Evolutionary conservation across 306 rosid species (phyloP).

Genomic region (Dalbergia oliveri): DNA sequence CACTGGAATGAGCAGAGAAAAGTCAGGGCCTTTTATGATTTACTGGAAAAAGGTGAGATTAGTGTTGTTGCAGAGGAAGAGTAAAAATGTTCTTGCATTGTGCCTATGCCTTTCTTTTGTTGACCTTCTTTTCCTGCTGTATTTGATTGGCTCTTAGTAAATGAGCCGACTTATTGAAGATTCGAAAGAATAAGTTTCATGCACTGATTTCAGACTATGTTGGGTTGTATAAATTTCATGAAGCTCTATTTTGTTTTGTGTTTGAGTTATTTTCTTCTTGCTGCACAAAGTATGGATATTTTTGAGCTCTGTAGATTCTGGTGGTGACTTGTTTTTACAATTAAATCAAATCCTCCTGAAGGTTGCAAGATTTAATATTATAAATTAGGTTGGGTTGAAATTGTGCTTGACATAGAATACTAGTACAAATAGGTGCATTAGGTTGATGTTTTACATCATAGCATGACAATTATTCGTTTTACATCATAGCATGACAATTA

Average conservation of each 20-base stretch:
- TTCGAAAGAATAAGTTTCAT: constrained; percentile 54
- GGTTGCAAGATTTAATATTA: constrained; percentile 18
- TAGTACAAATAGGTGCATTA: background rate
- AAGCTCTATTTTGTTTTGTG: background rate
- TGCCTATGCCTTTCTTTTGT: constrained; percentile 33
- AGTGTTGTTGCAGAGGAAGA: constrained; percentile 75
- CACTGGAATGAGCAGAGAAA: constrained; percentile 98
- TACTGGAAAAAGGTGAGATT: constrained; percentile 92
- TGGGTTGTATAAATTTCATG: constrained; percentile 47
- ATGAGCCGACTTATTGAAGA: constrained; percentile 51
- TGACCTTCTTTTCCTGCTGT: constrained; percentile 39
- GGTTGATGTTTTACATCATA: background rate
- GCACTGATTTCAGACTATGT: constrained; percentile 44
- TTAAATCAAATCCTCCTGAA: constrained; percentile 1
- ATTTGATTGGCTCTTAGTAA: constrained; percentile 53
- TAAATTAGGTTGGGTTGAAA: background rate
- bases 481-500: constrained; percentile 1
- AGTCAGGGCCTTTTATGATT: constrained; percentile 76
- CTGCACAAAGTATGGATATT: constrained; percentile 5
- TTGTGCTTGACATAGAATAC: background rate
- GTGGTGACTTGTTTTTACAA: constrained; percentile 12
- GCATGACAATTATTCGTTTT: too few relatives aligned
- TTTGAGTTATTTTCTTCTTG: constrained; percentile 20
- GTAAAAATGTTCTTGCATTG: constrained; percentile 42
- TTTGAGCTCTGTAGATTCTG: background rate